Evolutionary conservation across 148 eudicot genomes (phyloP).

Genomic region (Camellia sinensis): DNA sequence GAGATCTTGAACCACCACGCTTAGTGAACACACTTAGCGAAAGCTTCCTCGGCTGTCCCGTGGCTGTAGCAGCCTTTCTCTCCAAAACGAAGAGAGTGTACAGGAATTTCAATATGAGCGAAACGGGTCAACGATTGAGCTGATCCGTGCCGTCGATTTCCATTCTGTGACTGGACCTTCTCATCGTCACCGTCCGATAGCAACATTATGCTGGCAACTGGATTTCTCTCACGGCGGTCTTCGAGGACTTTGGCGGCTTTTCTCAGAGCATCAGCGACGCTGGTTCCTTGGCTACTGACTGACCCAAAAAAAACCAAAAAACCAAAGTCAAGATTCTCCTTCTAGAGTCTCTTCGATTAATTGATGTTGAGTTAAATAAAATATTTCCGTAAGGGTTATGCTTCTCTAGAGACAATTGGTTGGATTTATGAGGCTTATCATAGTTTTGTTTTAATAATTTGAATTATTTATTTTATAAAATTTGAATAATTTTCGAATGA

Average conservation of each 20-base stretch:
- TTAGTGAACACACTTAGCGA: conserved; percentile 61
- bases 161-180: neutral
- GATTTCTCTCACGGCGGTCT: conserved; percentile 77
- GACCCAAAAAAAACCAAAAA: no score
- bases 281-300: conserved; percentile 39
- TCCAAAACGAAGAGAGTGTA: conserved; percentile 45
- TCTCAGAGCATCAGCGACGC: conserved; percentile 53
- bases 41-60: conserved; percentile 57
- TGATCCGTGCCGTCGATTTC: conserved; percentile 27
- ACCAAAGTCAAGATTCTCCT: no score
- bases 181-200: conserved; percentile 79
- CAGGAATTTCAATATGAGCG: conserved; percentile 76
- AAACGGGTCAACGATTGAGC: conserved; percentile 52
- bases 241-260: conserved; percentile 68
- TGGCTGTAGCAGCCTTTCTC: conserved; percentile 10
- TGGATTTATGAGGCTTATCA: no score
- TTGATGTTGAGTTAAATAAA: no score
- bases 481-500: no score
- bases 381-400: no score
- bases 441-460: no score
- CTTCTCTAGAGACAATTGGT: no score
- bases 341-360: no score
- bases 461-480: no score
- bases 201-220: conserved; percentile 68
- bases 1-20: conserved; percentile 84